Evolutionary conservation across 768 basidiomycete species (phyloP).

Genomic region (Russula sp.): DNA sequence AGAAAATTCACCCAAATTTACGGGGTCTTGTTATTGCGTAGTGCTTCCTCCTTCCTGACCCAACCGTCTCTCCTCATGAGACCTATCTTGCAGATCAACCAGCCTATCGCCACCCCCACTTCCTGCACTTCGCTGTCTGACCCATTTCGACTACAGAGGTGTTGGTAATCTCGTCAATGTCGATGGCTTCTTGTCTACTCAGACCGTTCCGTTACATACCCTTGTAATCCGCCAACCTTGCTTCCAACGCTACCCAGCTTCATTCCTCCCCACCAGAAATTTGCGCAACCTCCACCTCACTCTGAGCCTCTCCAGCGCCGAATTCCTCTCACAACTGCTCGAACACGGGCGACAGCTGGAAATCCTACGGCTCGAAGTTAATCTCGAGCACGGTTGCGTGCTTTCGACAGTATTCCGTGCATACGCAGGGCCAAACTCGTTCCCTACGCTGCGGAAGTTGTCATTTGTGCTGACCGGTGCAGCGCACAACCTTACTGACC

Average conservation of each 20-base stretch:
- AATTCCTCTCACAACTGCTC: conserved; percentile 53
- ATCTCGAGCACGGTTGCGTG: conserved; percentile 31
- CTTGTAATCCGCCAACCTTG: conserved; percentile 7
- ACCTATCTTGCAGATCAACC: not conserved
- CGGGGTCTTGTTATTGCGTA: conserved; percentile 30
- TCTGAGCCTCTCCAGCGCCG: conserved; percentile 41
- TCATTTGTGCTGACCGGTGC: conserved; percentile 34
- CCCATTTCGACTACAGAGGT: conserved; percentile 30
- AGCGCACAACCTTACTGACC: conserved; percentile 35
- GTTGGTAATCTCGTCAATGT: conserved; percentile 34
- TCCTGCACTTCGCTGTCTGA: conserved; percentile 18
- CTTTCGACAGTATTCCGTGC: conserved; percentile 45
- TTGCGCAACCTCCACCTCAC: conserved; percentile 55
- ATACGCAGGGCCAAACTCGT: conserved; percentile 25
- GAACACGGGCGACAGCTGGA: conserved; percentile 57
- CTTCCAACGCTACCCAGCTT: conserved; percentile 38
- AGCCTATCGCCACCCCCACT: not conserved
- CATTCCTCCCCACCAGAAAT: conserved; percentile 50
- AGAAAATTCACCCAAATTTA: conserved; percentile 42
- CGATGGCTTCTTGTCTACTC: conserved; percentile 36
- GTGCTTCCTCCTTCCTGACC: conserved; percentile 12
- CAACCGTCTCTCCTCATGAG: not conserved
- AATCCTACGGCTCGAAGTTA: conserved; percentile 46
- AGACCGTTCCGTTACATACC: conserved; percentile 10
- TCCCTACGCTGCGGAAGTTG: conserved; percentile 64